Evolutionary conservation across 2,329 filamentous ascomycete species (phyloP), one percentile per base, ranked within the genome.

Genomic region (Nothophaeocryptopus gaeumannii): DNA sequence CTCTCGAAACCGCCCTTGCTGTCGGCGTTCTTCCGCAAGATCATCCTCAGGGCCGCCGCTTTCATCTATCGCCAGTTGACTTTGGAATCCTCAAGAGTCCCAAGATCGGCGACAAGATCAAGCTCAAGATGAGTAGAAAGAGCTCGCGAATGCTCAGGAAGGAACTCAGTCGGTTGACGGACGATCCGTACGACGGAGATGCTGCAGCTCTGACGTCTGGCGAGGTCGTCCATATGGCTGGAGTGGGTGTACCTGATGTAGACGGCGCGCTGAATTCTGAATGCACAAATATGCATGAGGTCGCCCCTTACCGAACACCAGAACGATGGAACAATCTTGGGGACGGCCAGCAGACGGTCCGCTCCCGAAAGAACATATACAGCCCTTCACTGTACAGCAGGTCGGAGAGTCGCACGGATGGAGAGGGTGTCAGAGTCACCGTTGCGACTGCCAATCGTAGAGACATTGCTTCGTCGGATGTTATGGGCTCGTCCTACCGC

Each of bases 41-140:
- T 26, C 50, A 53, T 15, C 50, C 50, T 33, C 50, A 53, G 16
- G 50, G 45, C 16, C 14, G 45, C 16, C 46, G 45, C 2, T 41
- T 53, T 13, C 45, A 48, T 15, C 14, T 53, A 15, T 53, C 50
- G 2, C 50, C 50, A 16, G 45, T 53, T 2, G 50, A 53, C 31
- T 48, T 48, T 15, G 43, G 43, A 5, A 53, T 53, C 11, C 41
- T 48, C 44, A 48, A 41, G 12, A 53, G 50, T 40, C 50, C 50
- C n/a, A 41, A 34, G 16, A 48, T 53, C 26, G 45, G 39, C 11
- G 50, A 53, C 50, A 48, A 48, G 31, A 48, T 53, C 45, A 48
- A 39, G 36, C 45, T 53, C 40, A 53, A 53, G 31, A 48, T 53
- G 50, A 47, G 50, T 42, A 53, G 46, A 35, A 53, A 53, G 41